A percentile compares a stretch with the other conserved stretches of the same genome.
Evolutionary conservation across 2,329 filamentous ascomycete genomes (phyloP).

Genomic region (Monosporascus sp.): DNA sequence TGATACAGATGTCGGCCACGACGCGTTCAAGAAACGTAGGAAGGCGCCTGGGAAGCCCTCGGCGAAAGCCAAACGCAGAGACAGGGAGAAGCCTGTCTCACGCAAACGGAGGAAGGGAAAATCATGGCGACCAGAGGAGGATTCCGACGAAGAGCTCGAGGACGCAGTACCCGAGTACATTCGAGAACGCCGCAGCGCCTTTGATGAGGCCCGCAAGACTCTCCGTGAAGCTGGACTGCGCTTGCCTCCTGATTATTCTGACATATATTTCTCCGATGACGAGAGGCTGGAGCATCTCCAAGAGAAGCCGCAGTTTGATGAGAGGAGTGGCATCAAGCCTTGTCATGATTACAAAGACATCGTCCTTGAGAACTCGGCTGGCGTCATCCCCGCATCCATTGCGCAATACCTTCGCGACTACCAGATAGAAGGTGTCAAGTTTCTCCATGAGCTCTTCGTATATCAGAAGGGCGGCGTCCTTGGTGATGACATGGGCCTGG

Average conservation of each 20-base stretch:
- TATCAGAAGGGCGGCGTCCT: slow-evolving; percentile 87
- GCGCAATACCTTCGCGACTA: slow-evolving; percentile 91
- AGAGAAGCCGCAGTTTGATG: slow-evolving; percentile 65
- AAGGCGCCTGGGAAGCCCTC: slow-evolving; percentile 7
- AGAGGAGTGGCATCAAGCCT: slow-evolving; percentile 51
- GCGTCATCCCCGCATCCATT: slow-evolving; percentile 80
- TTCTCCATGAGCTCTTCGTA: slow-evolving; percentile 83
- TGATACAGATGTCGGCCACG: slow-evolving; percentile 16
- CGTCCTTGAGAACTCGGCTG: slow-evolving; percentile 66
- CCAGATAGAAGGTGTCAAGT: slow-evolving; percentile 78
- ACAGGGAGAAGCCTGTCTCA: slow-evolving; percentile 8
- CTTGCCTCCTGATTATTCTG: slow-evolving; percentile 71
- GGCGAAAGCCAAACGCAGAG: slow-evolving; percentile 11
- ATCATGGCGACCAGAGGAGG: slow-evolving; percentile 21
- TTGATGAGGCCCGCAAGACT: slow-evolving; percentile 56
- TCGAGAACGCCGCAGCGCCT: slow-evolving; percentile 58
- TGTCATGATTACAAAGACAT: slow-evolving; percentile 71
- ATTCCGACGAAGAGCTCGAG: slow-evolving; percentile 38
- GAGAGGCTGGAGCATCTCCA: slow-evolving; percentile 55
- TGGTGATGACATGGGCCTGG: slow-evolving; percentile 95
- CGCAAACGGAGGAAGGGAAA: slow-evolving; percentile 6
- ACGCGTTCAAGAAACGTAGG: slow-evolving; percentile 20
- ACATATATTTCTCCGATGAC: slow-evolving; percentile 71
- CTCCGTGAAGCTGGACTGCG: slow-evolving; percentile 65
- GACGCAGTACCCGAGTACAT: slow-evolving; percentile 69